These are phyloP conservation scores for Lepiota brunneoincarnata DNA, from an alignment of 768 basidiomycete species.

Conservation along the genomic window DNA sequence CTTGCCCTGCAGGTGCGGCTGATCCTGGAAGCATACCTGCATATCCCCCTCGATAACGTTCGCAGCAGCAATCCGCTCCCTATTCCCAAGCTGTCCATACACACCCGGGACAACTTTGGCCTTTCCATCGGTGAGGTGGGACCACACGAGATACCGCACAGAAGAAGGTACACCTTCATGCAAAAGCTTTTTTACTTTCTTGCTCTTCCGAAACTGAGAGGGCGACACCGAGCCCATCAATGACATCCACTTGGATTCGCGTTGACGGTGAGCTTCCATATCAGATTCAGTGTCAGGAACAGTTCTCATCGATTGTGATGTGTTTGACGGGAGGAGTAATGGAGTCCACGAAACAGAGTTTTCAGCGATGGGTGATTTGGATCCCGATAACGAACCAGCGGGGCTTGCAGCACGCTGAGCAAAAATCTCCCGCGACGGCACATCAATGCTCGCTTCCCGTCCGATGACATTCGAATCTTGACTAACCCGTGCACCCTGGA, in stretches of 20 bases:
- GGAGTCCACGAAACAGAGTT: conserved; percentile 4
- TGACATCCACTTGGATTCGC: conserved; percentile 76
- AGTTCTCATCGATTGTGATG: conserved; percentile 4
- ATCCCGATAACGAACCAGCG: conserved; percentile 32
- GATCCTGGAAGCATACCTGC: conserved; percentile 48
- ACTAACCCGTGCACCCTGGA: conserved; percentile 40
- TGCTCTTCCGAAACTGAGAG: conserved; percentile 68
- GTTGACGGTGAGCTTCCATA: conserved; percentile 67
- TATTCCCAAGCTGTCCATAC: conserved; percentile 12
- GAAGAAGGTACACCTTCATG: conserved; percentile 81
- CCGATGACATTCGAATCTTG: conserved; percentile 51
- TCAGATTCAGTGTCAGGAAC: conserved; percentile 33
- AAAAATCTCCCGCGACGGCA: conserved; percentile 5
- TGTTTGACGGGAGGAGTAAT: not conserved
- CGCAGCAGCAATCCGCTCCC: conserved; percentile 47
- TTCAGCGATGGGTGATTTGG: conserved; percentile 20
- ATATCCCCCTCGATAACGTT: conserved; percentile 61
- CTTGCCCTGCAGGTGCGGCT: conserved; percentile 55
- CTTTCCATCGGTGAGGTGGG: conserved; percentile 74
- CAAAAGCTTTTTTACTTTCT: conserved; percentile 73
- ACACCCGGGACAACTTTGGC: conserved; percentile 56
- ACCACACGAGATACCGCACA: conserved; percentile 84
- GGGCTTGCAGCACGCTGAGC: conserved; percentile 41
- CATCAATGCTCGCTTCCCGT: conserved; percentile 31
- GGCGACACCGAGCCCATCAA: conserved; percentile 55